Percentiles rank a stretch among this genome's conserved stretches.
Conservation (phyloP, 768 basidiomycete genomes). For the Kondoa subrosea region DNA sequence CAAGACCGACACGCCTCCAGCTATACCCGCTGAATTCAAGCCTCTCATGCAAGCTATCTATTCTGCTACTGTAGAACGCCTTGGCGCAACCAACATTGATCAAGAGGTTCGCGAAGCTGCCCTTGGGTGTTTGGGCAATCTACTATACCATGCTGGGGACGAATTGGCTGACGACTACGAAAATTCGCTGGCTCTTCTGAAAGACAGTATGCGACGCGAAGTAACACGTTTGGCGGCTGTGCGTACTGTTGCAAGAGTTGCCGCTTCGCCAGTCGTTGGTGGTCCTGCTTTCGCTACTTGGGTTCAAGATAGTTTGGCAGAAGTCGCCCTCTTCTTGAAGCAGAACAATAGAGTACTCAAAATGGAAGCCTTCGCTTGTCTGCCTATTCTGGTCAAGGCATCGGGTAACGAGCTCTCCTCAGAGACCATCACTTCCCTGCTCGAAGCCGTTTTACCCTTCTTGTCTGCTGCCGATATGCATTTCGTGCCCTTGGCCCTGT, state of each 20-base stretch:
- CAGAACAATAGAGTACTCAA: constrained; percentile 66
- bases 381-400: constrained; percentile 57
- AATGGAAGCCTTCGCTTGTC: constrained; percentile 56
- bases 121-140: constrained; percentile 63
- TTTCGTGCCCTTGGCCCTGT: constrained; percentile 41
- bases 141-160: constrained; percentile 75
- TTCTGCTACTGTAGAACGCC: constrained; percentile 49
- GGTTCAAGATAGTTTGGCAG: constrained; percentile 63
- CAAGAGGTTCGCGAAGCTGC: constrained; percentile 71
- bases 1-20: constrained; percentile 16
- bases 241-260: constrained; percentile 55
- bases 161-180: constrained; percentile 14
- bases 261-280: constrained; percentile 5
- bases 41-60: constrained; percentile 48
- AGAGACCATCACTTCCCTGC: constrained; percentile 46
- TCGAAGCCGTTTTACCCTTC: constrained; percentile 59
- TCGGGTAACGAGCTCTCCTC: constrained; percentile 24
- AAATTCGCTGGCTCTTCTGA: constrained; percentile 22
- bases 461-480: constrained; percentile 60
- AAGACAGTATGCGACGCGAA: constrained; percentile 31
- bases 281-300: constrained; percentile 37
- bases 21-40: constrained; percentile 24
- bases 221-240: constrained; percentile 39
- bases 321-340: constrained; percentile 54
- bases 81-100: constrained; percentile 71